phyloP scores from a whole-genome alignment of 768 basidiomycete species.

The Asterophora parasitica region DNA sequence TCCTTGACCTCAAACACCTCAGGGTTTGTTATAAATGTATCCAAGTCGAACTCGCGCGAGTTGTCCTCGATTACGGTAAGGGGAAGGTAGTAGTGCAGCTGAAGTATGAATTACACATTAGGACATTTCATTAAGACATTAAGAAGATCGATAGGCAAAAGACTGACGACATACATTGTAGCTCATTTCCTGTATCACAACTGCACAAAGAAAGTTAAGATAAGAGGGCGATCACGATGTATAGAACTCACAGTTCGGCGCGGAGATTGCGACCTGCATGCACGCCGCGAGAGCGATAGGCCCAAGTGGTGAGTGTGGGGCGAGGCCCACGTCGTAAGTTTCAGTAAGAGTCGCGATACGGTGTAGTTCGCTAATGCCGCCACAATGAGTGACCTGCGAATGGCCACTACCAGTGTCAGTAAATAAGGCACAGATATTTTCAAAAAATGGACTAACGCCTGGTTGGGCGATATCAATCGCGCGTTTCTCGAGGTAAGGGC shows the following conservation, averaged over 20 bases:
- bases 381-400: conserved; percentile 51
- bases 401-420: neutral
- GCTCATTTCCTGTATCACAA: conserved; percentile 64
- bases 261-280: conserved; percentile 55
- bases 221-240: neutral
- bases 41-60: conserved; percentile 42
- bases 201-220: conserved; percentile 20
- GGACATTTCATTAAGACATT: no score
- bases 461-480: conserved; percentile 69
- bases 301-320: conserved; percentile 69
- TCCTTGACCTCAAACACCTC: conserved; percentile 48
- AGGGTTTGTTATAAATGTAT: conserved; percentile 53
- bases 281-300: conserved; percentile 71
- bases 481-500: conserved; percentile 59
- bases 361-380: conserved; percentile 55
- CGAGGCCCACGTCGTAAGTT: conserved; percentile 67
- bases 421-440: neutral
- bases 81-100: conserved; percentile 61
- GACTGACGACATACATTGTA: conserved; percentile 37
- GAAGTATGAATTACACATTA: neutral
- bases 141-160: no score
- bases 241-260: conserved; percentile 49
- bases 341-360: conserved; percentile 57
- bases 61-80: no score
- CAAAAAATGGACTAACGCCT: conserved; percentile 36